Conservation (phyloP, 2,329 filamentous ascomycete species). For the Paramyrothecium sp. region DNA sequence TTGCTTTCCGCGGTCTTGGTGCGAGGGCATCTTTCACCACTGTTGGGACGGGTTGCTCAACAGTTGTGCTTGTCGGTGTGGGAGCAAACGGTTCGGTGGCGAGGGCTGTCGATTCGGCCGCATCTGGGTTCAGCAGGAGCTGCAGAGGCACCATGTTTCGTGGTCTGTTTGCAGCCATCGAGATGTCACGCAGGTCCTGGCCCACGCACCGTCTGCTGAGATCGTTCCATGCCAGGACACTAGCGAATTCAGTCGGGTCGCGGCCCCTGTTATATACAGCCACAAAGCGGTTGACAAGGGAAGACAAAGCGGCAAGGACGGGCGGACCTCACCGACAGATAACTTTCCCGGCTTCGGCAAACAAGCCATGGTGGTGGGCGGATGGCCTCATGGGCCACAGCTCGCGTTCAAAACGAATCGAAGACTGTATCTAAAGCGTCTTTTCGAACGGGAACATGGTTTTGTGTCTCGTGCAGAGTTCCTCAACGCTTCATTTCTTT, state of each 20-base stretch:
- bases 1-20: constrained; percentile 34
- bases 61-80: neutral
- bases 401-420: neutral
- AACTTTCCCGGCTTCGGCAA: neutral
- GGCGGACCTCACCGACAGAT: neutral
- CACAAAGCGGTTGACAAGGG: neutral
- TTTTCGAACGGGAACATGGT: no score
- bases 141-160: constrained; percentile 61
- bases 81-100: neutral
- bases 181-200: neutral
- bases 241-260: neutral
- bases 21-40: neutral
- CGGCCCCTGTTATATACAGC: neutral
- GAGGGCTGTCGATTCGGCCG: constrained; percentile 26
- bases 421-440: no score
- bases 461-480: no score
- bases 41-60: neutral
- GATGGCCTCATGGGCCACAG: neutral
- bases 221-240: neutral
- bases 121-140: constrained; percentile 64
- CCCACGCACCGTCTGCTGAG: no score
- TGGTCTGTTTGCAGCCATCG: constrained; percentile 14
- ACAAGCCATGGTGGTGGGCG: neutral
- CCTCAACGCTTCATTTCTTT: no score
- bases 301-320: neutral